Evolutionary conservation across 139 green algal species (phyloP).

Genomic region (Trebouxia sp.): DNA sequence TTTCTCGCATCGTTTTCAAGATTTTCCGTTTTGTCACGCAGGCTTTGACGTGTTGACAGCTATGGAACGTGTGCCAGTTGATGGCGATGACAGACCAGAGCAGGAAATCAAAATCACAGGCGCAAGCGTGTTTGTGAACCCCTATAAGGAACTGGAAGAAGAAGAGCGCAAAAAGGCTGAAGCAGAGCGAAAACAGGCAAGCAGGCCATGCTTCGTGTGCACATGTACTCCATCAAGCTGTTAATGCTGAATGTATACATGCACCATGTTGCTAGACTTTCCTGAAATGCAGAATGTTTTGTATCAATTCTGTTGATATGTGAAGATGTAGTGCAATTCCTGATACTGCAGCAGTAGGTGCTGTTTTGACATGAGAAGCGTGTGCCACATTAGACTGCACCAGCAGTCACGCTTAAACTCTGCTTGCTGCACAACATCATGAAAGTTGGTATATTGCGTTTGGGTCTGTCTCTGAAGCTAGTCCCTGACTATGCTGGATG

Average conservation of each 20-base stretch:
- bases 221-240: not conserved
- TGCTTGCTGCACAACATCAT: not conserved
- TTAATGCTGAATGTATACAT: not conserved
- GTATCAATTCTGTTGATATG: too few relatives aligned
- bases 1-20: not conserved
- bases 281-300: too few relatives aligned
- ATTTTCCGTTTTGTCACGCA: not conserved
- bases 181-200: constrained; percentile 41
- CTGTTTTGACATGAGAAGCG: too few relatives aligned
- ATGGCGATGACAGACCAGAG: constrained; percentile 84
- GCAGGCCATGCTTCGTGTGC: not conserved
- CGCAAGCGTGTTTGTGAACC: constrained; percentile 89
- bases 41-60: constrained; percentile 81
- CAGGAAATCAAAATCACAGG: constrained; percentile 77
- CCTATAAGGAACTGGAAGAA: constrained; percentile 86
- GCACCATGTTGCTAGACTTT: not conserved
- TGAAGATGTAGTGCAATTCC: too few relatives aligned
- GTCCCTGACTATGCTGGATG: not conserved
- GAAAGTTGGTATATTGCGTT: not conserved
- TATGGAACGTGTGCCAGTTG: constrained; percentile 85
- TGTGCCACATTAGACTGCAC: too few relatives aligned
- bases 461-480: not conserved
- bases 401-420: not conserved
- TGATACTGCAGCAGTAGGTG: too few relatives aligned
- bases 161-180: constrained; percentile 61